A percentile compares a stretch with the other conserved stretches of the same genome.
Conservation (phyloP, 2,329 filamentous ascomycete species). For the Colletotrichum sp. region DNA sequence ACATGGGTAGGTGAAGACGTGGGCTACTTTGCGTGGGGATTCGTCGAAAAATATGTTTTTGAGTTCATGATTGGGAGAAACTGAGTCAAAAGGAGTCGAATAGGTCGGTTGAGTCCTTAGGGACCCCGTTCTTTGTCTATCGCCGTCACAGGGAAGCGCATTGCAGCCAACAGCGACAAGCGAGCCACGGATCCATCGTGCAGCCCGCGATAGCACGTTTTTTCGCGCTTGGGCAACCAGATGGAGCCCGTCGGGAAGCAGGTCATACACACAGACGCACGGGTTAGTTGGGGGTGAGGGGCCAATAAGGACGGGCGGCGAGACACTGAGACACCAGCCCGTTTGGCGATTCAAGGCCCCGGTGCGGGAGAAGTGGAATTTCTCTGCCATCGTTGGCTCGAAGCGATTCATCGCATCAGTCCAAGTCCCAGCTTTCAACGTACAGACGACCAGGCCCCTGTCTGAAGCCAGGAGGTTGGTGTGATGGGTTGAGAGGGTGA, state of each 20-base stretch:
- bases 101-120: not conserved
- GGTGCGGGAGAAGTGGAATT: conserved; percentile 9
- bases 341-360: conserved; percentile 19
- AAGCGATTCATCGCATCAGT: not conserved
- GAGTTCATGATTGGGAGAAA: not conserved
- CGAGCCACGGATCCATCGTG: not conserved
- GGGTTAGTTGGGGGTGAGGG: not conserved
- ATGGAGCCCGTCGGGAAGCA: conserved; percentile 7
- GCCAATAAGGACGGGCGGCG: conserved; percentile 7
- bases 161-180: not conserved
- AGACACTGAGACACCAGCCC: conserved; percentile 22
- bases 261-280: not conserved
- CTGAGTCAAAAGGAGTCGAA: not conserved
- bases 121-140: not conserved
- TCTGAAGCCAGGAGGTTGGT: not conserved
- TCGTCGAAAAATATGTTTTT: not conserved
- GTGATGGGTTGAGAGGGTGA: not conserved
- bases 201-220: not conserved
- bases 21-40: not conserved
- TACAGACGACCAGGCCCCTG: not conserved
- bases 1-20: not conserved
- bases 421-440: not conserved
- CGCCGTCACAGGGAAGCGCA: not conserved
- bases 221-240: not conserved
- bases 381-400: conserved; percentile 5